Conservation (phyloP, 257 asterid genomes). For the Solanum tacnaense region DNA sequence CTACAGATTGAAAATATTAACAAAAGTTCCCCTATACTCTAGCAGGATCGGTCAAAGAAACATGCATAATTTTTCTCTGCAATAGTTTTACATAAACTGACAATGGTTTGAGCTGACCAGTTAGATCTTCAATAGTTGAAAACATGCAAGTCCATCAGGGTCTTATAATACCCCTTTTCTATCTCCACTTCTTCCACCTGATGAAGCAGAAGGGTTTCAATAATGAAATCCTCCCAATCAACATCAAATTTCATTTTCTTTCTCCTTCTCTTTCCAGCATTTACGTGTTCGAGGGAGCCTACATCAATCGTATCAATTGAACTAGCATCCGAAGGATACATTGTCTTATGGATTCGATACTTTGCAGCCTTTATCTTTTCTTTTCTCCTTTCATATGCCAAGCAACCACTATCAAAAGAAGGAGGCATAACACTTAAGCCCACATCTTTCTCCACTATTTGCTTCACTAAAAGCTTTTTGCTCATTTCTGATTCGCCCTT, state of each 20-base stretch:
- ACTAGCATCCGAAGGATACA: conserved; percentile 28
- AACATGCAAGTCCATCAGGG: conserved; percentile 64
- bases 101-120: neutral
- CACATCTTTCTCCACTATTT: conserved; percentile 61
- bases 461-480: conserved; percentile 56
- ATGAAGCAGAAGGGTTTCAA: conserved; percentile 82
- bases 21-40: neutral
- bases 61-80: neutral
- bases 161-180: conserved; percentile 70
- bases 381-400: conserved; percentile 33
- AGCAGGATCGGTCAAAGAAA: neutral
- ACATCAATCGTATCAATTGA: neutral
- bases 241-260: conserved; percentile 28
- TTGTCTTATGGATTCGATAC: conserved; percentile 50
- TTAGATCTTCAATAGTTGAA: conserved; percentile 19
- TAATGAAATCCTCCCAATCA: conserved; percentile 78
- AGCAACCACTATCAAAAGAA: conserved; percentile 47
- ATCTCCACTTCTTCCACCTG: conserved; percentile 67
- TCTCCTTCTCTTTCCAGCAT: conserved; percentile 27
- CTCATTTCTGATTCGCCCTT: conserved; percentile 67
- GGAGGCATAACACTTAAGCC: conserved; percentile 67
- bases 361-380: conserved; percentile 64
- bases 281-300: conserved; percentile 10
- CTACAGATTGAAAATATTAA: neutral
- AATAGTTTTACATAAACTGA: neutral